Conservation (phyloP, 208 protist species). For the Leishmania braziliensis region DNA sequence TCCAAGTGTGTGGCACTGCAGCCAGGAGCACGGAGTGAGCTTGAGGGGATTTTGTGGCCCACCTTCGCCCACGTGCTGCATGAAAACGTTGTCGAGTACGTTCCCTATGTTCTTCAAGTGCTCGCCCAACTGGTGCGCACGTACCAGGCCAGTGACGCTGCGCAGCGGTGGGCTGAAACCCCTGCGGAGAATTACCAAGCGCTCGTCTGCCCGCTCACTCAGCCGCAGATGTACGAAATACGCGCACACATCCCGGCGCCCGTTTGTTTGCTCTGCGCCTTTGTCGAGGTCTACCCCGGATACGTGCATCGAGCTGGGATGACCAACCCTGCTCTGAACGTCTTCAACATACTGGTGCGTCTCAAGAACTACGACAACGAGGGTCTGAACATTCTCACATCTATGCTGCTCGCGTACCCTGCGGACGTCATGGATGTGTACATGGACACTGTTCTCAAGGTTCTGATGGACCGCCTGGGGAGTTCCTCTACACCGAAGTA, state of each 20-base stretch:
- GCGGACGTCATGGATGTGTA: constrained; percentile 57
- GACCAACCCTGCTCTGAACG: constrained; percentile 63
- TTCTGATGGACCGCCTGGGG: constrained; percentile 78
- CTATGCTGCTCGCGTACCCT: constrained; percentile 81
- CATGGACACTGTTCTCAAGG: constrained; percentile 58
- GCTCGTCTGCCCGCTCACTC: constrained; percentile 67
- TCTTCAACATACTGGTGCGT: constrained; percentile 72
- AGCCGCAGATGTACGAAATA: constrained; percentile 65
- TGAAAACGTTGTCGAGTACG: constrained; percentile 94
- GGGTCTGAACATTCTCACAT: constrained; percentile 84
- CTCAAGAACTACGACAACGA: constrained; percentile 92
- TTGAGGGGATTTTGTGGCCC: constrained; percentile 90
- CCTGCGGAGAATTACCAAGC: constrained; percentile 60
- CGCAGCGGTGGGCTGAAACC: constrained; percentile 16
- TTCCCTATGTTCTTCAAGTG: constrained; percentile 97
- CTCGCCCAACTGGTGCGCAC: constrained; percentile 94
- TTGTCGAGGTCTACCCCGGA: constrained; percentile 69
- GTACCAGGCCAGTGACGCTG: constrained; percentile 25
- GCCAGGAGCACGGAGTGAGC: constrained; percentile 39
- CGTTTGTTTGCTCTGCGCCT: constrained; percentile 76
- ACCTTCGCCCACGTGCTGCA: constrained; percentile 86
- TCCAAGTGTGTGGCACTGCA: constrained; percentile 87
- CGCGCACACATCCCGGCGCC: constrained; percentile 83
- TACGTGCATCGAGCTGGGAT: constrained; percentile 61
- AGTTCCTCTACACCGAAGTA: constrained; percentile 85